Percentiles rank a stretch among this genome's conserved stretches.
phyloP scores from a whole-genome alignment of 257 asterid genomes.

The Misopates orontium region DNA sequence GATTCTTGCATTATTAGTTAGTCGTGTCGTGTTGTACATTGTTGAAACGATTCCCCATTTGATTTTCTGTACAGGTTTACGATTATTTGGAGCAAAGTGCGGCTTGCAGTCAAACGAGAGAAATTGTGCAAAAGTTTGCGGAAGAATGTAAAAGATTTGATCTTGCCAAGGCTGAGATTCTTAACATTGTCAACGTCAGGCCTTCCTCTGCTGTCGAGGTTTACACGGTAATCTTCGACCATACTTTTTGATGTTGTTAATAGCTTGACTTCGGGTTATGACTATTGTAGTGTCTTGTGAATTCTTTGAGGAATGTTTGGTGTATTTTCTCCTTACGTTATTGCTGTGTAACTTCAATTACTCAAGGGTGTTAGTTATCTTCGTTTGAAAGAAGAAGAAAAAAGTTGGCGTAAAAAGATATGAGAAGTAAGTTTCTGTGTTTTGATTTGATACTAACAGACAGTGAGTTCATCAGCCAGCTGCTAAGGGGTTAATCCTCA shows the following conservation, averaged over 20 bases:
- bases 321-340: neutral
- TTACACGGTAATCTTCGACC: conserved; percentile 46
- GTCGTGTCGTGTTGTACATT: neutral
- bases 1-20: neutral
- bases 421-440: neutral
- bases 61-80: conserved; percentile 47
- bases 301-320: neutral
- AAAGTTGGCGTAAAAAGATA: too few relatives aligned
- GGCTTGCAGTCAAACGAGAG: conserved; percentile 70
- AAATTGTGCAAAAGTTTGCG: conserved; percentile 35
- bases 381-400: too few relatives aligned
- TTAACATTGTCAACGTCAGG: conserved; percentile 64
- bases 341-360: neutral
- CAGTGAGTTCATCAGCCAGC: neutral
- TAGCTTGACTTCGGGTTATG: conserved; percentile 8
- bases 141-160: conserved; percentile 51
- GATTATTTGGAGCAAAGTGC: conserved; percentile 68
- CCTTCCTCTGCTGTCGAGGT: conserved; percentile 59
- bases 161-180: conserved; percentile 70
- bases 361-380: neutral
- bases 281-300: neutral
- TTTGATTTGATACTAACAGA: neutral
- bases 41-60: neutral
- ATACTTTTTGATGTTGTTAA: neutral
- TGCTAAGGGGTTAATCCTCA: too few relatives aligned